Conservation (phyloP, 2,329 filamentous ascomycete species). For the Cladosporium sp. region DNA sequence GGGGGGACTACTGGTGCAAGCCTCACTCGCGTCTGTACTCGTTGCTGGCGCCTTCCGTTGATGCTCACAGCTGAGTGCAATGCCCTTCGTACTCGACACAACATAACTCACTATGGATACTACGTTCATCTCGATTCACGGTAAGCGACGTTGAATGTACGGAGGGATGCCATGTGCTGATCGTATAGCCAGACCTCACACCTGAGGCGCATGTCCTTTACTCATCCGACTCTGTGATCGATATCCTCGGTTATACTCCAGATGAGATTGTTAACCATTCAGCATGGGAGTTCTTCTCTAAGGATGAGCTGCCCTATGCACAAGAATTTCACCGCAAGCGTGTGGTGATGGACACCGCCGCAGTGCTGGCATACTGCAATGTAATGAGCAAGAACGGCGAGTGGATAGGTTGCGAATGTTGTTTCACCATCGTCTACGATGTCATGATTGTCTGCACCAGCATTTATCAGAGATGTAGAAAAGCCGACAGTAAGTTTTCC, state of each 20-base stretch:
- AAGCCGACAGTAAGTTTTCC: conserved; percentile 68
- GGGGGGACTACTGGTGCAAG: background rate
- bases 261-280: conserved; percentile 74
- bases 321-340: conserved; percentile 71
- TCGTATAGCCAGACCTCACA: conserved; percentile 60
- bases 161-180: background rate
- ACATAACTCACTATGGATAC: conserved; percentile 32
- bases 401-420: conserved; percentile 82
- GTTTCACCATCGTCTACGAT: conserved; percentile 86
- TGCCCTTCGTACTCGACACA: background rate
- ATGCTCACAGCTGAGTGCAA: background rate
- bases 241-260: conserved; percentile 78
- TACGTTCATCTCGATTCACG: conserved; percentile 89
- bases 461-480: conserved; percentile 68
- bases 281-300: conserved; percentile 84
- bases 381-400: conserved; percentile 67
- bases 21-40: background rate
- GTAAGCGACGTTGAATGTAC: conserved; percentile 49
- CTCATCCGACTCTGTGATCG: conserved; percentile 77
- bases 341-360: conserved; percentile 79
- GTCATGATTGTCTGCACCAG: conserved; percentile 83
- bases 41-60: background rate
- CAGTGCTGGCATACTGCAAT: conserved; percentile 76
- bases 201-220: conserved; percentile 78
- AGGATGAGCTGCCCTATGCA: conserved; percentile 75